Evolutionary conservation across 1,284 basidiomycete genomes (phyloP), one percentile per base, ranked within the genome.

Genomic region (Cryptococcus floricola): DNA sequence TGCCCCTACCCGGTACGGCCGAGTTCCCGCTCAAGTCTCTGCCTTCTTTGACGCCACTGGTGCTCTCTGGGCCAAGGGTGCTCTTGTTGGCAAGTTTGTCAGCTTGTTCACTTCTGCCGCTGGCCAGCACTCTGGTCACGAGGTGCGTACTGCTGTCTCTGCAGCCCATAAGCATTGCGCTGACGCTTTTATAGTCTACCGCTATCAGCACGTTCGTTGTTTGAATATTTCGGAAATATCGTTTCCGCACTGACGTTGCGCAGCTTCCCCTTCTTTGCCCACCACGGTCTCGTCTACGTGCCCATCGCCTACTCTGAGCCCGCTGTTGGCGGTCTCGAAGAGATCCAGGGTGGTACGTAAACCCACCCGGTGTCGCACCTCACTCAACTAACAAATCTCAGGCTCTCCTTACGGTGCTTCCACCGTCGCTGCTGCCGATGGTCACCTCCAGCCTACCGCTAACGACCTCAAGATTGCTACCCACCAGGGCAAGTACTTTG

Each of bases 1-100:
- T 61, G 80, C 92, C 67, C 89, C 89, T 55, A 92, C 90, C 42
- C 42, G 70, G 57, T 79, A 89, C 75, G 80, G 80, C 41, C 78
- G 80, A 48, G 66, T 76, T 37, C 78, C 80, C 38, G 78, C 79
- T 28, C 78, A 79, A 66, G 78, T 78, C 55, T 75, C 74, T 18
- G 71, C 78, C 43, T 82, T 83, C 76, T 82, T 83, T 60, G 93
- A 96, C 71, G 74, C 81, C 5, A 93, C 91, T 12, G 90, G 91
- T 62, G 74, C 76, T 45, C 66, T 81, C 44, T 97, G 92, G 92
- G 81, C 79, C 13, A 61, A 70, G 10, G 89, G 88, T 52, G 82
- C 80, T 0, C 83, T 95, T 50, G 76, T 82, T 50, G 90, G 89
- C 68, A 97, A 96, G 80, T 88, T 80, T 52, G 91, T 82, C 6